phyloP scores from a whole-genome alignment of 2,329 filamentous ascomycete genomes.

The Xylariaceae sp. region DNA sequence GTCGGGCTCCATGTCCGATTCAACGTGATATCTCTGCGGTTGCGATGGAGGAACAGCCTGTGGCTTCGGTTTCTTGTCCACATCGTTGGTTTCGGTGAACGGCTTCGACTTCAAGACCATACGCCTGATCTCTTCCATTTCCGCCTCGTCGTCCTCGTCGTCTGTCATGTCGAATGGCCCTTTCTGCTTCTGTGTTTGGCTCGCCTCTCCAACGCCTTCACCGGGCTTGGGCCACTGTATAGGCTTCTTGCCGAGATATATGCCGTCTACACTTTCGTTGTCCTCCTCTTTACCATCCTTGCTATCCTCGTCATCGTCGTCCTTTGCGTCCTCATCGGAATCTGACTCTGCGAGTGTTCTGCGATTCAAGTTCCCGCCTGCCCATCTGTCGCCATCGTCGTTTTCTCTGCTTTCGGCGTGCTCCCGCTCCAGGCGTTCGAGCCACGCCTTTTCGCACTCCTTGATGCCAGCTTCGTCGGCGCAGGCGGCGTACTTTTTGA shows the following conservation, averaged over 20 bases:
- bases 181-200: slow-evolving; percentile 45
- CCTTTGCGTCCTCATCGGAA: slow-evolving; percentile 44
- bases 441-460: slow-evolving; percentile 79
- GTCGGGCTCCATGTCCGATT: slow-evolving; percentile 67
- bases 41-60: slow-evolving; percentile 61
- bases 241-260: slow-evolving; percentile 57
- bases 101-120: slow-evolving; percentile 89
- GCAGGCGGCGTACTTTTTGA: slow-evolving; percentile 83
- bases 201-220: slow-evolving; percentile 31
- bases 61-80: slow-evolving; percentile 50
- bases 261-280: slow-evolving; percentile 50
- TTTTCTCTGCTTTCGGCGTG: slow-evolving; percentile 75
- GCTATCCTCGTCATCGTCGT: slow-evolving; percentile 38
- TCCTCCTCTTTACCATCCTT: slow-evolving; percentile 41
- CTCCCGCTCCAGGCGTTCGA: slow-evolving; percentile 84
- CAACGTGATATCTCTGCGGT: slow-evolving; percentile 45
- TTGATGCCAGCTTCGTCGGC: slow-evolving; percentile 78
- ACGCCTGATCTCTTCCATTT: slow-evolving; percentile 88
- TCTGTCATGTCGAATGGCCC: slow-evolving; percentile 77
- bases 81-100: slow-evolving; percentile 61
- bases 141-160: slow-evolving; percentile 68
- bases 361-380: slow-evolving; percentile 82
- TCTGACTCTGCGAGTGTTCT: slow-evolving; percentile 48
- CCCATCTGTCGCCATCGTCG: slow-evolving; percentile 76
- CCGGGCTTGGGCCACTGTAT: slow-evolving; percentile 30